phyloP scores from a whole-genome alignment of 805 yeast species.

The Clavispora fructus region DNA sequence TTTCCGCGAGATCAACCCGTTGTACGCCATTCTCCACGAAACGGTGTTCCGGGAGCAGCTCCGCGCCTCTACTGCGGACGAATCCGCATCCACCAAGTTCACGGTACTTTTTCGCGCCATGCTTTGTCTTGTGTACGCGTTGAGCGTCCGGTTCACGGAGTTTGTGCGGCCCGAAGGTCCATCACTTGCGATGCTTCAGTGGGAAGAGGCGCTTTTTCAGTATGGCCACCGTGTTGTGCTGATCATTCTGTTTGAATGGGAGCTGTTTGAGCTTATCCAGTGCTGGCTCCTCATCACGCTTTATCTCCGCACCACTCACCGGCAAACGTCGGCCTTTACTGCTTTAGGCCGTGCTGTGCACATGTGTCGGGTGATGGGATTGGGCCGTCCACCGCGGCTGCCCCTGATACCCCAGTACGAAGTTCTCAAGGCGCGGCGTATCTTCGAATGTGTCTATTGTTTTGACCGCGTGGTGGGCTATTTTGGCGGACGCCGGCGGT shows the following conservation, averaged over 20 bases:
- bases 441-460: constrained; percentile 52
- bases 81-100: constrained; percentile 20
- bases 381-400: constrained; percentile 25
- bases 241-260: constrained; percentile 46
- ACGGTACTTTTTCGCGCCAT: constrained; percentile 50
- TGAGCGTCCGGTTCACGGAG: constrained; percentile 49
- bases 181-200: constrained; percentile 18
- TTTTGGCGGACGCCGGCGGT: constrained; percentile 46
- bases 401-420: constrained; percentile 33
- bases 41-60: constrained; percentile 49
- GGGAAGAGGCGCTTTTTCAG: constrained; percentile 41
- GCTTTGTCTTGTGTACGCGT: constrained; percentile 43
- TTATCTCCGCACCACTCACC: constrained; percentile 38
- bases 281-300: constrained; percentile 43
- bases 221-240: constrained; percentile 33
- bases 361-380: constrained; percentile 42
- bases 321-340: constrained; percentile 40
- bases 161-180: constrained; percentile 19
- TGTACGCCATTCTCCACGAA: constrained; percentile 50
- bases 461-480: constrained; percentile 50
- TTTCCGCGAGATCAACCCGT: constrained; percentile 47
- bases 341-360: constrained; percentile 39
- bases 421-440: constrained; percentile 41
- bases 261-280: constrained; percentile 46
- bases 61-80: constrained; percentile 12